Percentiles rank a stretch among this genome's conserved stretches.
Evolutionary conservation across 306 rosid genomes (phyloP).

Genomic region (Arachis hypogaea): DNA sequence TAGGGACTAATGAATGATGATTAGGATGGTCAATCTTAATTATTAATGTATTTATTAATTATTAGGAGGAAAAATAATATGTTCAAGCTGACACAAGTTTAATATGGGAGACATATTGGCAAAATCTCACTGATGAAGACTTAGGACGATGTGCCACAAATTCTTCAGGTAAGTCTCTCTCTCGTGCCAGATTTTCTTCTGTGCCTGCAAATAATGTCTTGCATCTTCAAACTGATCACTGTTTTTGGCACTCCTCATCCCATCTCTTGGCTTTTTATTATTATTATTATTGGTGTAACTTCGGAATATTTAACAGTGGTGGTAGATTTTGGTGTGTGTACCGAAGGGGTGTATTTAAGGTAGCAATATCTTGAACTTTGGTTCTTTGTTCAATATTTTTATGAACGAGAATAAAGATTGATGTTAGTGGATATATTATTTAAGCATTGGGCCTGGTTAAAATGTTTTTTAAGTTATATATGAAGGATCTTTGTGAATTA

Average conservation of each 20-base stretch:
- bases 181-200: conserved; percentile 36
- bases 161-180: conserved; percentile 43
- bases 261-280: not conserved
- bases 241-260: conserved; percentile 17
- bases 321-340: conserved; percentile 24
- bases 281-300: not conserved
- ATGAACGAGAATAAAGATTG: conserved; percentile 23
- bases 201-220: conserved; percentile 33
- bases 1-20: conserved; percentile 45
- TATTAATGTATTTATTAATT: conserved; percentile 28
- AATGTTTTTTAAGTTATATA: not conserved
- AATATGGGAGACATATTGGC: conserved; percentile 34
- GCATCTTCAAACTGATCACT: conserved; percentile 22
- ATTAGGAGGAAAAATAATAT: conserved; percentile 47
- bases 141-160: conserved; percentile 30
- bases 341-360: conserved; percentile 26
- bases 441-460: not conserved
- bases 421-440: conserved; percentile 27
- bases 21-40: conserved; percentile 33
- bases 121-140: conserved; percentile 30
- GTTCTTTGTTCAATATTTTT: conserved; percentile 9
- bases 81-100: conserved; percentile 39
- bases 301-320: conserved; percentile 18
- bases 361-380: conserved; percentile 14
- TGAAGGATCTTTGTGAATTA: not conserved